phyloP scores from a whole-genome alignment of 2,329 filamentous ascomycete species.

The Xylariomycetidae sp. region DNA sequence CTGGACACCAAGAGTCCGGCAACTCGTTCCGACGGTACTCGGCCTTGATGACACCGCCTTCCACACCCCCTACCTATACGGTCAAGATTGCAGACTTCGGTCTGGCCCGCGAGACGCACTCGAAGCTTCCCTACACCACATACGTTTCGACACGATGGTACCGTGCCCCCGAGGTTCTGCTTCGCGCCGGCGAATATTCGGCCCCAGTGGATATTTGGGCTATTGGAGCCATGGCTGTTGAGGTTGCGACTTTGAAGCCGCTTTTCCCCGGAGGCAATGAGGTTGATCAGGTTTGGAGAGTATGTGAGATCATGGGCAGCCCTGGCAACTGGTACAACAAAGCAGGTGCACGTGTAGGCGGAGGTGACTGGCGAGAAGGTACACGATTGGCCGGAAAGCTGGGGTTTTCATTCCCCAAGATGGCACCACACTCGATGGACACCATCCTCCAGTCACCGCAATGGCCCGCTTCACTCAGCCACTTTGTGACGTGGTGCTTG shows the following conservation, averaged over 20 bases:
- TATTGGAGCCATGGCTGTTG: slow-evolving; percentile 95
- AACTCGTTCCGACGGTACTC: slow-evolving; percentile 93
- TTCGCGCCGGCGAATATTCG: slow-evolving; percentile 93
- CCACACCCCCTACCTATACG: slow-evolving; percentile 86
- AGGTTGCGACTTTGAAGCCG: slow-evolving; percentile 93
- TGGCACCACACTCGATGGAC: slow-evolving; percentile 96
- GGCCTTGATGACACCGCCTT: slow-evolving; percentile 85
- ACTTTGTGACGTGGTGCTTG: slow-evolving; percentile 97
- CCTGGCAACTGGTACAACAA: slow-evolving; percentile 98
- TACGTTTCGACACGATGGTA: slow-evolving; percentile 99
- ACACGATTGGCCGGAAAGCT: slow-evolving; percentile 89
- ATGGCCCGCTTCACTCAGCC: slow-evolving; percentile 80
- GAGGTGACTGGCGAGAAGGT: slow-evolving; percentile 96
- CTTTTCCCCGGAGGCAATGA: slow-evolving; percentile 97
- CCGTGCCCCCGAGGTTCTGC: slow-evolving; percentile 86
- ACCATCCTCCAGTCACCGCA: slow-evolving; percentile 85
- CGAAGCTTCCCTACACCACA: slow-evolving; percentile 92
- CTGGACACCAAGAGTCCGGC: slow-evolving; percentile 70
- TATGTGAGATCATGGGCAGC: slow-evolving; percentile 99
- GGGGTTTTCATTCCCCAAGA: slow-evolving; percentile 98
- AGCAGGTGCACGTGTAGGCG: slow-evolving; percentile 75
- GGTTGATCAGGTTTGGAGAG: slow-evolving; percentile 97
- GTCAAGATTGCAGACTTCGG: slow-evolving; percentile 99
- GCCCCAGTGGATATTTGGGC: slow-evolving; percentile 99
- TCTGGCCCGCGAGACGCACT: slow-evolving; percentile 93